These are phyloP conservation scores for Astraeus odoratus DNA, from an alignment of 768 basidiomycete species.

Conservation along the genomic window DNA sequence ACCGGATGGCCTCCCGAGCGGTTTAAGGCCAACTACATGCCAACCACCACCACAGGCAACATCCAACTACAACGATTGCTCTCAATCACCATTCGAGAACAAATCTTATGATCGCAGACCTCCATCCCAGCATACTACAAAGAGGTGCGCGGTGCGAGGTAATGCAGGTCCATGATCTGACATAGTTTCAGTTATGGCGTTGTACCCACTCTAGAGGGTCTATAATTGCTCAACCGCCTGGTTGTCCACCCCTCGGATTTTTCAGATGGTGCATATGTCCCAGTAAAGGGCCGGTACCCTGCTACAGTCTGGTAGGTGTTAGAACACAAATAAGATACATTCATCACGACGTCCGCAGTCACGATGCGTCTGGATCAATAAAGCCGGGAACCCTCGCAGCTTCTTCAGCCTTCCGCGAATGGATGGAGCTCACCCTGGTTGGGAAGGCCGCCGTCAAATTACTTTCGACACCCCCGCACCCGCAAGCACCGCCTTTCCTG, in stretches of 20 bases:
- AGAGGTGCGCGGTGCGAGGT: constrained; percentile 15
- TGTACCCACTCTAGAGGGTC: constrained; percentile 51
- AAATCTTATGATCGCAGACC: constrained; percentile 36
- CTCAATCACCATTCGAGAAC: constrained; percentile 44
- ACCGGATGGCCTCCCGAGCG: constrained; percentile 32
- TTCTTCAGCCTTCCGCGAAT: constrained; percentile 74
- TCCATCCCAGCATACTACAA: constrained; percentile 25
- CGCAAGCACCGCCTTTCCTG: constrained; percentile 56
- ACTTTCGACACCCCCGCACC: constrained; percentile 41
- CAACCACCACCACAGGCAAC: constrained; percentile 31
- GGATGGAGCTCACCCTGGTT: constrained; percentile 76
- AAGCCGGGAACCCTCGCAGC: constrained; percentile 67
- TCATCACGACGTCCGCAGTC: constrained; percentile 40
- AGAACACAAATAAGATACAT: neutral
- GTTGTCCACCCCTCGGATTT: constrained; percentile 80
- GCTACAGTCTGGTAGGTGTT: constrained; percentile 62
- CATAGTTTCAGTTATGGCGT: constrained; percentile 42
- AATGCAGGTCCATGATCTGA: neutral
- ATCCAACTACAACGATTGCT: constrained; percentile 50
- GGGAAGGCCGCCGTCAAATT: constrained; percentile 73
- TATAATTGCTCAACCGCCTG: constrained; percentile 77
- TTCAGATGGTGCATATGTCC: constrained; percentile 60
- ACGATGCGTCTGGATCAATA: constrained; percentile 72
- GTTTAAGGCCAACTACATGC: constrained; percentile 29
- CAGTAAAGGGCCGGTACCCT: constrained; percentile 65